phyloP scores from a whole-genome alignment of 2,329 filamentous ascomycete genomes.

The Beauveria pseudobassiana region DNA sequence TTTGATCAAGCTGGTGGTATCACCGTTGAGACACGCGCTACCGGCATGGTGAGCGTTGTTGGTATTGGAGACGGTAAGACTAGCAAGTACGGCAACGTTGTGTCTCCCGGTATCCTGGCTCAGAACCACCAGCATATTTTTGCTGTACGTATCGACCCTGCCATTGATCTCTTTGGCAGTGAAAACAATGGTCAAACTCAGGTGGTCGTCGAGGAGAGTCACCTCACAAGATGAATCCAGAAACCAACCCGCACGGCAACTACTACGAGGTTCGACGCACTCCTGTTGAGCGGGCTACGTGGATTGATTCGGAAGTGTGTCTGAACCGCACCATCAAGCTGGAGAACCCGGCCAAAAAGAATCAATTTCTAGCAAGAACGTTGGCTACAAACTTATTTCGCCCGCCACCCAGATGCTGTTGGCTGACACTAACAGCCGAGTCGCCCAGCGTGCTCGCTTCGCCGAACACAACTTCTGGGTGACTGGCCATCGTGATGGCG shows the following conservation, averaged over 20 bases:
- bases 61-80: constrained; percentile 49
- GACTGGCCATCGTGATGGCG: constrained; percentile 40
- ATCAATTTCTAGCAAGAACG: constrained; percentile 40
- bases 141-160: constrained; percentile 55
- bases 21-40: constrained; percentile 55
- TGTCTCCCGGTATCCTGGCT: constrained; percentile 56
- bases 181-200: constrained; percentile 39
- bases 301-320: constrained; percentile 45
- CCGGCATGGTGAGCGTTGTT: constrained; percentile 56
- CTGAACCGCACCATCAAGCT: constrained; percentile 44
- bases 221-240: constrained; percentile 32
- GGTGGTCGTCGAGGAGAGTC: constrained; percentile 34
- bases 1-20: constrained; percentile 57
- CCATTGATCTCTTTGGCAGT: constrained; percentile 42
- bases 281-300: constrained; percentile 35
- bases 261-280: constrained; percentile 48
- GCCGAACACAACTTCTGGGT: constrained; percentile 42
- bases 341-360: constrained; percentile 37
- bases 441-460: constrained; percentile 35
- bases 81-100: constrained; percentile 51
- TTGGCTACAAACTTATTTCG: constrained; percentile 42
- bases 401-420: constrained; percentile 39
- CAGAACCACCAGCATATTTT: constrained; percentile 68
- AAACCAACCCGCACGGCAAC: constrained; percentile 55
- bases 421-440: constrained; percentile 36